phyloP scores from a whole-genome alignment of 345 rosid species.

The Combretum micranthum region DNA sequence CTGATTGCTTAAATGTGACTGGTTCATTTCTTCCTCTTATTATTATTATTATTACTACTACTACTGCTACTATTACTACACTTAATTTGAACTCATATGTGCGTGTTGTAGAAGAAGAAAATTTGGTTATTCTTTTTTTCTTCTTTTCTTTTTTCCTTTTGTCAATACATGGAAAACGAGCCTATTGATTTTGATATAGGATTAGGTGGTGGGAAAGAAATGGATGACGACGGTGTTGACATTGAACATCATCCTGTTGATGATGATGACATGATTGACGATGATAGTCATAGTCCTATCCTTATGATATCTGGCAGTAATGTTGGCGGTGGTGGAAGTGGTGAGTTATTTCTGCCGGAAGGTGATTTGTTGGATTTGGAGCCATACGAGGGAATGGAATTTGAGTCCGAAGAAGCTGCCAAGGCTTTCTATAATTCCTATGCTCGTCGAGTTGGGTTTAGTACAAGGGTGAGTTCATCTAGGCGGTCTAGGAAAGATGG shows the following conservation, averaged over 20 bases:
- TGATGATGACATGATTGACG: constrained; percentile 29
- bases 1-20: too few relatives aligned
- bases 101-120: too few relatives aligned
- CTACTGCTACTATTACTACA: too few relatives aligned
- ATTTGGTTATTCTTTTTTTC: too few relatives aligned
- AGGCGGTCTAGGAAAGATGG: constrained; percentile 52
- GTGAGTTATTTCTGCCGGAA: constrained; percentile 27
- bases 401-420: constrained; percentile 53
- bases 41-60: too few relatives aligned
- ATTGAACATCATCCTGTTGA: constrained; percentile 28
- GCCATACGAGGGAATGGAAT: constrained; percentile 51
- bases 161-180: constrained; percentile 33
- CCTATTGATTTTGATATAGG: constrained; percentile 46
- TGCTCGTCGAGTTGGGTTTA: constrained; percentile 51
- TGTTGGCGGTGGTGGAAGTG: constrained; percentile 12
- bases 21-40: too few relatives aligned
- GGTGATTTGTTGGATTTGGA: constrained; percentile 39
- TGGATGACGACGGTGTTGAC: constrained; percentile 25
- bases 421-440: constrained; percentile 48
- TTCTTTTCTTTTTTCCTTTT: background rate
- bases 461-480: constrained; percentile 52
- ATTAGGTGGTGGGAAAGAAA: constrained; percentile 27
- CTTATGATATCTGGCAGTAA: constrained; percentile 1
- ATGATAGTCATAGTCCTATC: constrained; percentile 5
- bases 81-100: too few relatives aligned